Percentiles rank a stretch among this genome's conserved stretches.
Evolutionary conservation across 495 filamentous ascomycete species (phyloP).

Genomic region (Neohortaea acidophila): DNA sequence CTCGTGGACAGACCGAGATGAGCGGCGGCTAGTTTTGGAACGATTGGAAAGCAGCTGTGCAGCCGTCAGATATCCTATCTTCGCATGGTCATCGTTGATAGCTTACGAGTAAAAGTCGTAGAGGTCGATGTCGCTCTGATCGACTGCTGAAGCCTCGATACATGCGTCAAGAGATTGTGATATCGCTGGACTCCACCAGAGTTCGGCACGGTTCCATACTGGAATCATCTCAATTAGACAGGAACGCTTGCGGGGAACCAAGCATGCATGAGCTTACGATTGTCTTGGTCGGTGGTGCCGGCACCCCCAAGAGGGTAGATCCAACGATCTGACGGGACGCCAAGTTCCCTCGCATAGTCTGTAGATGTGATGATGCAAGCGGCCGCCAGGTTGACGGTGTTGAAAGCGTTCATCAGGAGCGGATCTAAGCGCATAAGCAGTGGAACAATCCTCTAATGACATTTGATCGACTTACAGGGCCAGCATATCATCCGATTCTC

Average conservation of each 20-base stretch:
- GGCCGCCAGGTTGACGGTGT: conserved; percentile 39
- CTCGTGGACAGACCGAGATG: conserved; percentile 35
- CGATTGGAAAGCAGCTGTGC: conserved; percentile 40
- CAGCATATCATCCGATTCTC: conserved; percentile 42
- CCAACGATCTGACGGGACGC: conserved; percentile 35
- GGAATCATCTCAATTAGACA: too few relatives aligned
- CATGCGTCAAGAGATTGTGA: conserved; percentile 35
- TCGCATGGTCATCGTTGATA: conserved; percentile 29
- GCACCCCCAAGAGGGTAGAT: conserved; percentile 43
- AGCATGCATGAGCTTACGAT: too few relatives aligned
- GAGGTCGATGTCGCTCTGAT: conserved; percentile 33
- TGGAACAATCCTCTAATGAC: not conserved
- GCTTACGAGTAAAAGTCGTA: conserved; percentile 41
- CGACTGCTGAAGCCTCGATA: conserved; percentile 25
- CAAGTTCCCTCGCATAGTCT: conserved; percentile 33
- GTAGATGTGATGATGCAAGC: conserved; percentile 39
- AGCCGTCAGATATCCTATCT: conserved; percentile 6
- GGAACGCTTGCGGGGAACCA: too few relatives aligned
- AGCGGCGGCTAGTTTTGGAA: conserved; percentile 40
- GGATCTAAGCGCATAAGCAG: conserved; percentile 31
- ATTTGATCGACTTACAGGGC: conserved; percentile 29
- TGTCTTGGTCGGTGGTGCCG: conserved; percentile 32
- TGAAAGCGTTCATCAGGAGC: conserved; percentile 47
- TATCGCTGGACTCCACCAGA: conserved; percentile 34
- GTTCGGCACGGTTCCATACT: conserved; percentile 43